Evolutionary conservation across 2,329 filamentous ascomycete genomes (phyloP).

Genomic region (Aspergillus sp.): DNA sequence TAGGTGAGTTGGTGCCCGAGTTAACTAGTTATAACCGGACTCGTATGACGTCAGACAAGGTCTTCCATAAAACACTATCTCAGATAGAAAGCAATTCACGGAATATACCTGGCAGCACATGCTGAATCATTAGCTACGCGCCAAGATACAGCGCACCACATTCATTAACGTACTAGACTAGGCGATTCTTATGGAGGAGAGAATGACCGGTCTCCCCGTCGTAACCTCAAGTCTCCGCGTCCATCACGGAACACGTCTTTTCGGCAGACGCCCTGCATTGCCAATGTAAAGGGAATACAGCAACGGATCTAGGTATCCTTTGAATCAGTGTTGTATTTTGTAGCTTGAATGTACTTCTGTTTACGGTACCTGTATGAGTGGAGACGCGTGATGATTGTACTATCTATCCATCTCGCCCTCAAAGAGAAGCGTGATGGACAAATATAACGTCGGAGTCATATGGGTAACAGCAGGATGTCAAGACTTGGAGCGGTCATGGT

Average conservation of each 20-base stretch:
- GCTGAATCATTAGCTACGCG: neutral
- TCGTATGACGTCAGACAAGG: neutral
- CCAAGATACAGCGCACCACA: no score
- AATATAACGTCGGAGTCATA: neutral
- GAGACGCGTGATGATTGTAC: no score
- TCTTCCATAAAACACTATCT: neutral
- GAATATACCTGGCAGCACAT: neutral
- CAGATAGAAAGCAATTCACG: neutral
- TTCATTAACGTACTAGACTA: no score
- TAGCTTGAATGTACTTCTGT: neutral
- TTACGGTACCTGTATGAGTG: neutral
- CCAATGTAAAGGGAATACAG: no score
- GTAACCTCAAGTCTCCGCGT: no score
- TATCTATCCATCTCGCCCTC: no score
- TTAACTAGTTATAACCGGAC: neutral
- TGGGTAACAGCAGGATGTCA: neutral
- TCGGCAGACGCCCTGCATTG: no score
- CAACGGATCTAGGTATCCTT: no score
- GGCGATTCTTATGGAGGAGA: no score
- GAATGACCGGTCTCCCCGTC: no score
- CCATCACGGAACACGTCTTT: no score
- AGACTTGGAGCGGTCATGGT: neutral
- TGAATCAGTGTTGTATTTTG: neutral
- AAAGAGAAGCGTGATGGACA: neutral
- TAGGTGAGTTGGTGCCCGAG: neutral